Conservation (phyloP, 2,329 filamentous ascomycete genomes). For the Sclerotinia nivalis region DNA sequence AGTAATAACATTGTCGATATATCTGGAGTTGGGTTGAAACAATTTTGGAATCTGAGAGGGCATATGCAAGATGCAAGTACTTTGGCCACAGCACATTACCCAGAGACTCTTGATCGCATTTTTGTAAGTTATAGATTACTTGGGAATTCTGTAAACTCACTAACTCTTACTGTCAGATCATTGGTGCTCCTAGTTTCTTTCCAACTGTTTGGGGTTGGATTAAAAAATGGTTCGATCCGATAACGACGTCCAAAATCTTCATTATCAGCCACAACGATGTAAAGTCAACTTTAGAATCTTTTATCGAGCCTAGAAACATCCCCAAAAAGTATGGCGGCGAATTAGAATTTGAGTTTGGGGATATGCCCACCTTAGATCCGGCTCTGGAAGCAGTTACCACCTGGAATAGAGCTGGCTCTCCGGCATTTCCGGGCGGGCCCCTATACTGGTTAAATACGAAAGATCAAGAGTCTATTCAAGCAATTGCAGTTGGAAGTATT, state of each 20-base stretch:
- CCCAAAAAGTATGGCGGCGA: slow-evolving; percentile 88
- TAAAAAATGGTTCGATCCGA: slow-evolving; percentile 93
- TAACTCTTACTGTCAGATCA: slow-evolving; percentile 55
- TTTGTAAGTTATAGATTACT: slow-evolving; percentile 47
- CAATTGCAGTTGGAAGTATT: slow-evolving; percentile 53
- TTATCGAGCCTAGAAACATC: slow-evolving; percentile 80
- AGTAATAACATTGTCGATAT: slow-evolving; percentile 97
- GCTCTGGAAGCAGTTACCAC: slow-evolving; percentile 50
- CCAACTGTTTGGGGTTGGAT: slow-evolving; percentile 93
- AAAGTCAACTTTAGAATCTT: slow-evolving; percentile 71
- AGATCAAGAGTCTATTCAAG: slow-evolving; percentile 48
- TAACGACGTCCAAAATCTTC: slow-evolving; percentile 94
- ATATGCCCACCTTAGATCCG: slow-evolving; percentile 72
- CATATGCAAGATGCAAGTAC: slow-evolving; percentile 94
- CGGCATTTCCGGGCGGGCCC: slow-evolving; percentile 57
- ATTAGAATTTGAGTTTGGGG: slow-evolving; percentile 79
- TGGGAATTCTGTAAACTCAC: neutral
- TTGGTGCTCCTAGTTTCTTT: slow-evolving; percentile 89
- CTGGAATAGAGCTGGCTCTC: slow-evolving; percentile 53
- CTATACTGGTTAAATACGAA: slow-evolving; percentile 55
- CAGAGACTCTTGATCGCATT: slow-evolving; percentile 85
- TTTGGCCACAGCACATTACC: slow-evolving; percentile 90
- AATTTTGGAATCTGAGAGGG: slow-evolving; percentile 91
- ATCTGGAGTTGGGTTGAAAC: slow-evolving; percentile 79
- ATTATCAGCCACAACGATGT: slow-evolving; percentile 76